A percentile compares a stretch with the other conserved stretches of the same genome.
phyloP scores from a whole-genome alignment of 2,329 filamentous ascomycete genomes.

The Scedosporium boydii region DNA sequence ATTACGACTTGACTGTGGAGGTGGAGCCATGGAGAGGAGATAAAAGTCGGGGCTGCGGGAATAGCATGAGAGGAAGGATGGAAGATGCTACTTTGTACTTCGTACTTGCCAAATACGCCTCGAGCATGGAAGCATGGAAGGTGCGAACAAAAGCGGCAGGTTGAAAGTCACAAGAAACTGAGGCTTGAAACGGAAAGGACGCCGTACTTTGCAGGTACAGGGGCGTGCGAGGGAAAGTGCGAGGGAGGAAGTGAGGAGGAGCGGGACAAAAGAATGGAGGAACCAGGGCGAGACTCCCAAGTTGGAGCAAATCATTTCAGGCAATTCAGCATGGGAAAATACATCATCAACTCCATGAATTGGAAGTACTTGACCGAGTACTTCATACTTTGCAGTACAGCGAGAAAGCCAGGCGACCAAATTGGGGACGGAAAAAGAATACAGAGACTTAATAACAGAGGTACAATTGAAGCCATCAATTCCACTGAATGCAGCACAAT shows the following conservation, averaged over 20 bases:
- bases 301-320: background rate
- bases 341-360: background rate
- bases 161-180: too few species aligned
- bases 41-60: background rate
- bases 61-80: background rate
- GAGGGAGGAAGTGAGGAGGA: too few species aligned
- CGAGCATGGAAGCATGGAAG: too few species aligned
- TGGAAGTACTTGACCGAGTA: background rate
- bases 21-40: background rate
- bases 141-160: too few species aligned
- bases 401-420: background rate
- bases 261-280: background rate
- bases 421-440: background rate
- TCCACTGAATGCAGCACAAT: too few species aligned
- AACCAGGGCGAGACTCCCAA: background rate
- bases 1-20: slow-evolving; percentile 1
- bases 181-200: background rate
- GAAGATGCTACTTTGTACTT: background rate
- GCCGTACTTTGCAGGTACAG: background rate
- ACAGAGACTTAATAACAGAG: too few species aligned
- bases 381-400: background rate
- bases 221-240: too few species aligned
- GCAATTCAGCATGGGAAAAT: background rate
- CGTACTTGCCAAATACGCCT: too few species aligned
- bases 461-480: too few species aligned